Evolutionary conservation across 768 basidiomycete species (phyloP), one percentile per base, ranked within the genome.

Genomic region (Guyanaporus albipodus): DNA sequence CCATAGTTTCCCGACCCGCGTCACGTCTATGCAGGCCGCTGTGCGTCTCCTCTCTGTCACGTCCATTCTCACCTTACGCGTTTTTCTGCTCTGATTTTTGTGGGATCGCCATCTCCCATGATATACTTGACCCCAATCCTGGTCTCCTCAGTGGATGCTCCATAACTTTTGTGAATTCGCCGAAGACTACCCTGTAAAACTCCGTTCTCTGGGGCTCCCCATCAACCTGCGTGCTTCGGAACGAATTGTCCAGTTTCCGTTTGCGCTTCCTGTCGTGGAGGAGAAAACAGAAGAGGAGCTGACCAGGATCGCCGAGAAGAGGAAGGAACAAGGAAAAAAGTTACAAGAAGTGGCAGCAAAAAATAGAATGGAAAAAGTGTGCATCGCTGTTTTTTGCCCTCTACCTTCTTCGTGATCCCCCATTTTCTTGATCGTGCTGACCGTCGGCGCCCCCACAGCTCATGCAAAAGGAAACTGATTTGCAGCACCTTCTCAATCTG

Each of bases 251-350:
- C 94, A 97, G 61, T 97, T 97, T 61, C 94, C 95, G 0, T 97
- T 82, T 59, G 69, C 78, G 0, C 55, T 70, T 12, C 68, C 79
- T 4, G 75, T 77, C 1, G 66, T 75, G 1, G 85, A 90, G 32
- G 90, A 92, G 64, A 96, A 94, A 68, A 86, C 89, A 0, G 91
- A 94, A 53, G 95, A 97, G 57, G 93, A 97, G 60, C 65, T 96
- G 0, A 78, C 82, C 4, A 76, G 81, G 28, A 77, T 83, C 29
- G 73, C 85, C 1, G 93, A 97, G 66, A 85, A 80, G 64, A 70
- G 87, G 45, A 83, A 78, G 60, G 94, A 97, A 66, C 87, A 92
- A 58, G 93, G 91, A 0, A 76, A 80, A 45, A 83, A 90, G 59
- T 64, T 99, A 41, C 94, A 96, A 67, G 94, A 97, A 64, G 78